Conservation (phyloP, 2,329 filamentous ascomycete species). For the Ascochyta lentis region DNA sequence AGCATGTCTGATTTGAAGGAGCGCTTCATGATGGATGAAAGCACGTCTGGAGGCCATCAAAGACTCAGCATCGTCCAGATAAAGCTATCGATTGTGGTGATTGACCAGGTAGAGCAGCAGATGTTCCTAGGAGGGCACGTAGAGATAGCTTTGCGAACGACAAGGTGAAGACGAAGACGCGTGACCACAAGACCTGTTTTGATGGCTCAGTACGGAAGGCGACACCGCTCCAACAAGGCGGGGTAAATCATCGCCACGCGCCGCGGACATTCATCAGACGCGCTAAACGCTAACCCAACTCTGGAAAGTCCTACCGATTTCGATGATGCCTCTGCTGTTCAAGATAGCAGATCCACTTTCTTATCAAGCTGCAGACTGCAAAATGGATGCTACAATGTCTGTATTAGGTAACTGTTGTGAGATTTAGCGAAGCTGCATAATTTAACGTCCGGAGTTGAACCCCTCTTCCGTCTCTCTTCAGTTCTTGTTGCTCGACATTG, state of each 20-base stretch:
- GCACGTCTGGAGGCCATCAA: background rate
- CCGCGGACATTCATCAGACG: slow-evolving; percentile 15
- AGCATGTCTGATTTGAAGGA: background rate
- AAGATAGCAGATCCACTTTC: slow-evolving; percentile 16
- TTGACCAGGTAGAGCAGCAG: background rate
- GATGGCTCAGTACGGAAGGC: background rate
- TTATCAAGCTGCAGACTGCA: slow-evolving; percentile 13
- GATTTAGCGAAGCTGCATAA: slow-evolving; percentile 12
- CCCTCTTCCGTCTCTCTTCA: background rate
- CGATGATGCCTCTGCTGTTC: slow-evolving; percentile 9
- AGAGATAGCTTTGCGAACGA: background rate
- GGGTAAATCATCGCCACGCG: slow-evolving; percentile 11
- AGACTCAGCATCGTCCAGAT: background rate
- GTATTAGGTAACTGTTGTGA: slow-evolving; percentile 14
- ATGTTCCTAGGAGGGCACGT: background rate
- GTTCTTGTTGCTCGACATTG: background rate
- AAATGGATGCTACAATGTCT: background rate
- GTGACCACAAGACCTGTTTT: background rate
- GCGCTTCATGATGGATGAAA: background rate
- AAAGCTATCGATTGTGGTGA: background rate
- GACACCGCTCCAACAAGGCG: background rate
- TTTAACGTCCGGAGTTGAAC: background rate
- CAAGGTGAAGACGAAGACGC: background rate
- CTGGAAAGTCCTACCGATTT: slow-evolving; percentile 36
- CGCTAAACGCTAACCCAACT: slow-evolving; percentile 24